Base-by-base conservation (phyloP, 495 filamentous ascomycete genomes). In the Hypoxylon intermedium region DNA sequence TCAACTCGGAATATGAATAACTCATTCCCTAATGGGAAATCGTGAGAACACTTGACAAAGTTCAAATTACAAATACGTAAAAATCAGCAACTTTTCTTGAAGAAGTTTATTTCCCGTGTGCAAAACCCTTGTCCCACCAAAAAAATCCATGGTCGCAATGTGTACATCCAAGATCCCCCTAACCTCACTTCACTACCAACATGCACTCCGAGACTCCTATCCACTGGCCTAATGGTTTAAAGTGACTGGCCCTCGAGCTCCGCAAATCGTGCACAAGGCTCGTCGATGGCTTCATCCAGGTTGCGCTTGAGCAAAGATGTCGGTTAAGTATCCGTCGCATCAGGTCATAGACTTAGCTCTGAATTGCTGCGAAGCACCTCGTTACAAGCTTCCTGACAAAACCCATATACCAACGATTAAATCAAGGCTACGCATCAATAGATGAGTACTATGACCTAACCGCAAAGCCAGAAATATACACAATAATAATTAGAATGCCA, bases 401-500 rank as follows among this genome's bases (percentile, higher is more conserved):
- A 38, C 20, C 15, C 51, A 5, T 31, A 13, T 3, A 42, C 43
- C 38, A 19, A 33, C 46, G 33, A 50, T 24, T 16, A 41, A 46
- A 1, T 34, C 40, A 24, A 21, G 26, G 19, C 47, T 23, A 23
- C 34, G n/a, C n/a, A n/a, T n/a, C n/a, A 15, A 40, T 12, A 5
- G 40, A 13, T 12, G 48, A 40, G 42, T 56, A 20, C 21, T 20
- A 23, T 40, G 41, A 49, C 34, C 46, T 54, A 52, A 60, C 45
- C 55, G 53, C 60, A 26, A 53, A 58, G 60, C 56, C 59, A 61
- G 45, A 58, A 67, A 67, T 69, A 66, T 71, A 69, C 53, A 71
- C 66, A 71, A 71, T 67, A 69, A 61, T 65, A 62, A 69, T 71
- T 71, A 68, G 56, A 68, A 63, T 28, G 67, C 37, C 60, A 53